These are phyloP conservation scores for Halenospora varia DNA, from an alignment of 495 filamentous ascomycete species.

Conservation along the genomic window DNA sequence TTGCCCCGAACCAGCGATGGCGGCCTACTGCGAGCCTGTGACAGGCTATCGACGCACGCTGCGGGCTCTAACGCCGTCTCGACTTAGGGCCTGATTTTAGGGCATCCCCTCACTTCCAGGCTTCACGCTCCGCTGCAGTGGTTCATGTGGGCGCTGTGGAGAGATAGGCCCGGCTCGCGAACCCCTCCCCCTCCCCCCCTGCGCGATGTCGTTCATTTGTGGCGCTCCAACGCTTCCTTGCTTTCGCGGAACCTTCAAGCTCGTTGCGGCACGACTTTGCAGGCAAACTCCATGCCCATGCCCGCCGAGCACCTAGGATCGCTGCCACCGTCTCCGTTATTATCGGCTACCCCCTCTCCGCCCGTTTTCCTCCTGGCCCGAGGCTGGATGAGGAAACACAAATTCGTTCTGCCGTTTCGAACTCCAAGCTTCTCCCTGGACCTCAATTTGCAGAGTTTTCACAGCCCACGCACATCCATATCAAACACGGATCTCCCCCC, in stretches of 20 bases:
- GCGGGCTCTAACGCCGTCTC: constrained; percentile 14
- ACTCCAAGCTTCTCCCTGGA: constrained; percentile 18
- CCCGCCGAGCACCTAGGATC: neutral
- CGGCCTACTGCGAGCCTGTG: constrained; percentile 6
- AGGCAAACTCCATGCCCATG: neutral
- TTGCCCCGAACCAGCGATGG: neutral
- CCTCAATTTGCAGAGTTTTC: constrained; percentile 26
- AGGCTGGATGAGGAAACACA: neutral
- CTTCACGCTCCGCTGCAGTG: neutral
- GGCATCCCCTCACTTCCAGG: neutral
- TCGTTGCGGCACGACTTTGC: neutral
- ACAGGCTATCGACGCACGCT: constrained; percentile 9
- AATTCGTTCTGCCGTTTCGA: constrained; percentile 14
- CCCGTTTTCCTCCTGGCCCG: neutral
- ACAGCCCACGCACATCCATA: constrained; percentile 1
- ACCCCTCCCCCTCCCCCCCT: neutral
- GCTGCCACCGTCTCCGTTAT: neutral
- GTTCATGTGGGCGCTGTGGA: too few species aligned
- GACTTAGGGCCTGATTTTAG: constrained; percentile 4
- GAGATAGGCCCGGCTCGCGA: too few species aligned
- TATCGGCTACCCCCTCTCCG: neutral
- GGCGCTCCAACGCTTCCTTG: too few species aligned
- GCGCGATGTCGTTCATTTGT: too few species aligned
- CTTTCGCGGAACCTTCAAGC: neutral
- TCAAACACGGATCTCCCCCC: neutral